phyloP scores from a whole-genome alignment of 116 monocot species.

The Iris pallida region DNA sequence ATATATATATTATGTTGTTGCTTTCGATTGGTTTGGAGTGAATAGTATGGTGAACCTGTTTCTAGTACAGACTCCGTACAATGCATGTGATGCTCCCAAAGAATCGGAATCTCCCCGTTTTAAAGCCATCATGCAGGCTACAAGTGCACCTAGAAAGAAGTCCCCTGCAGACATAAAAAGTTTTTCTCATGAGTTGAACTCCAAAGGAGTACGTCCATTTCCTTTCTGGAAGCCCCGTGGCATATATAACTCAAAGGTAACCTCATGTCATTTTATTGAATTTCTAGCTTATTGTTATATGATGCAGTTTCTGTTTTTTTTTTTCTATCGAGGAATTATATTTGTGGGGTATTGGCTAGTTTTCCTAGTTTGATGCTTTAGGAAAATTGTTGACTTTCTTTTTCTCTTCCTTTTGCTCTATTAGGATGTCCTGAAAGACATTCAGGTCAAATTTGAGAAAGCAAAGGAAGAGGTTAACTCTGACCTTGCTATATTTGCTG shows the following conservation, averaged over 20 bases:
- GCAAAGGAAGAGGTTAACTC: slow-evolving; percentile 91
- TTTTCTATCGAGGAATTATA: neutral
- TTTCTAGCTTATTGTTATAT: neutral
- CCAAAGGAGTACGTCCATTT: slow-evolving; percentile 75
- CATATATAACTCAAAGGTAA: slow-evolving; percentile 68
- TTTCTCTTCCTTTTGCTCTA: slow-evolving; percentile 11
- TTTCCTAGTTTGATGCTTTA: neutral
- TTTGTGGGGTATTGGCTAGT: neutral
- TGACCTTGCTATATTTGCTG: slow-evolving; percentile 73
- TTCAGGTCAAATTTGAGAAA: slow-evolving; percentile 79
- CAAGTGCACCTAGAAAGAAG: slow-evolving; percentile 80
- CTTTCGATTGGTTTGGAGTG: neutral
- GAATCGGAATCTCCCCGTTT: slow-evolving; percentile 94
- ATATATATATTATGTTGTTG: too few species aligned
- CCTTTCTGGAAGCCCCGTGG: slow-evolving; percentile 71
- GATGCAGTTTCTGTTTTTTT: neutral
- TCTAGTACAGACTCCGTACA: slow-evolving; percentile 52
- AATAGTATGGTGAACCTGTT: neutral
- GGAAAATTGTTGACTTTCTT: neutral
- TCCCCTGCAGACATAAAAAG: slow-evolving; percentile 77
- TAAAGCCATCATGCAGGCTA: slow-evolving; percentile 83
- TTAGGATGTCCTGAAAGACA: slow-evolving; percentile 73
- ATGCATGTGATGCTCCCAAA: slow-evolving; percentile 75
- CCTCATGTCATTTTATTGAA: too few species aligned
- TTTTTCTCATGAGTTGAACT: slow-evolving; percentile 86